Evolutionary conservation across 257 asterid species (phyloP), one percentile per base, ranked within the genome.

Genomic region (Buddleja alternifolia): DNA sequence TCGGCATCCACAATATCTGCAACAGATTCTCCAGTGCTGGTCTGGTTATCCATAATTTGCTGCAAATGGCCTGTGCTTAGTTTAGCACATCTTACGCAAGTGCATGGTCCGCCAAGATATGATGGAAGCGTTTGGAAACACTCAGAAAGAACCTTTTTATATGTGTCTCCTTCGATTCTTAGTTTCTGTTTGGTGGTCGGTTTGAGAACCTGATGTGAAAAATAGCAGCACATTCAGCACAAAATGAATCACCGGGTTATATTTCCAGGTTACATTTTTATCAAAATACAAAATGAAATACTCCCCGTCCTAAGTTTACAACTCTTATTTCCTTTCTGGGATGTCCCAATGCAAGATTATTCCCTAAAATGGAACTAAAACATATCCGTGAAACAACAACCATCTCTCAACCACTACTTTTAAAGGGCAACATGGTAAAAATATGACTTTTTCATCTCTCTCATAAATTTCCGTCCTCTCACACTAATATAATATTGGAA

Each of bases 41-140:
- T 56, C 47, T 16, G 71, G 16, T 73, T 69, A 34, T 55, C 59
- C 29, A 40, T 39, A 25, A 42, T 69, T 41, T 19, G 81, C 67
- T 47, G 73, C 16, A 32, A 51, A n/a, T 25, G 40, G 77, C 69
- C 61, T 7, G 73, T 42, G 37, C 61, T 66, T 46, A 77, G 79
- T 56, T 71, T 74, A n/a, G 59, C 70, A 66, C 99, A 93, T 75
- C 78, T 83, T 40, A 71, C 45, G 84, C 97, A 94, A 42, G 71
- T 64, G 87, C 99, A 94, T 36, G 7, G 60, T 64, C 97, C 97
- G 14, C 96, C 97, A 40, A 94, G 97, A 81, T 85, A 91, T 20
- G 88, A 79, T 12, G 97, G 99, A 62, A 86, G 80, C 3, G 80
- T 80, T 77, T 77, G 83, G 29, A 89, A 71, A 61, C 71, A 67